phyloP scores from a whole-genome alignment of 495 filamentous ascomycete species.

The Neurospora sp. region DNA sequence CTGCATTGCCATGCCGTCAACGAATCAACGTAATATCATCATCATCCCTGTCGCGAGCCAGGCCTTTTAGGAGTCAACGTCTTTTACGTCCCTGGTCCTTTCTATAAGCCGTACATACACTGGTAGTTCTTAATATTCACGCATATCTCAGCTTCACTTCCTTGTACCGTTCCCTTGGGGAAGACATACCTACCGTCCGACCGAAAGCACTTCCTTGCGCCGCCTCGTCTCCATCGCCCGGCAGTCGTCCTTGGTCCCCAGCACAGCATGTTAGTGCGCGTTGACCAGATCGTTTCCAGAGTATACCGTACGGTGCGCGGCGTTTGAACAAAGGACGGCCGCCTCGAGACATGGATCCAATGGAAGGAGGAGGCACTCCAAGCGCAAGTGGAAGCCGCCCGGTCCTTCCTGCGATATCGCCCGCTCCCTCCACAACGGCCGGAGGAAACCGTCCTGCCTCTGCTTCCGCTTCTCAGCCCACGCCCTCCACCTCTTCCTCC shows the following conservation, averaged over 20 bases:
- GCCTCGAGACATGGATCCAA: constrained; percentile 12
- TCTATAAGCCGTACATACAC: not conserved
- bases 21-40: not conserved
- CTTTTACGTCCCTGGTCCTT: not conserved
- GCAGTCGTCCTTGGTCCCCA: not conserved
- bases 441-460: constrained; percentile 3
- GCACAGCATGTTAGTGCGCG: constrained; percentile 7
- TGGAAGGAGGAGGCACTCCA: constrained; percentile 19
- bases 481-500: constrained; percentile 15
- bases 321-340: not conserved
- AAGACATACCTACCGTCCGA: not conserved
- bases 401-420: constrained; percentile 1
- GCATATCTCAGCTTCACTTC: not conserved
- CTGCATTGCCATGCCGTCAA: not conserved
- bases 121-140: not conserved
- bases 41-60: not conserved
- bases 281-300: not conserved
- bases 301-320: not conserved
- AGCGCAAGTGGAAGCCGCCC: not conserved
- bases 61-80: not conserved
- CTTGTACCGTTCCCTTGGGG: not conserved
- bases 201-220: not conserved
- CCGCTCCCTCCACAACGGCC: constrained; percentile 6
- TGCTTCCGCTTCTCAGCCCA: constrained; percentile 5
- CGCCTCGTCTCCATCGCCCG: not conserved